Base-by-base conservation (phyloP, 1,284 basidiomycete genomes). In the Ganoderma boninense region DNA sequence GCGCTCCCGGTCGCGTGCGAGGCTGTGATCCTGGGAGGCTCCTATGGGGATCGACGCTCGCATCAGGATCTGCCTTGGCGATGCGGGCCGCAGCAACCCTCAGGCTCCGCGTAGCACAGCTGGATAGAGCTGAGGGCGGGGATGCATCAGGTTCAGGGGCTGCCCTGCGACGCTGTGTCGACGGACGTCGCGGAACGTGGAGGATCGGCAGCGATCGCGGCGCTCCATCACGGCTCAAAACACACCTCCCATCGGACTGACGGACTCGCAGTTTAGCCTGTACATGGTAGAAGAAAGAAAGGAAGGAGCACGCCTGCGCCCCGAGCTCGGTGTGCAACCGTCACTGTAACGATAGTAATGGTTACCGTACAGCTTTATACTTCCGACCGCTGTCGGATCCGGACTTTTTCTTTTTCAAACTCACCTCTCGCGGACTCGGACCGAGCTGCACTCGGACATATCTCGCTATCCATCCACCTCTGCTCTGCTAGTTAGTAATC, bases 331-430 rank as follows among this genome's bases (percentile, higher is more conserved):
- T 57, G 32, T 57, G 54, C 54, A 29, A 32, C 54, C 54, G 54
- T 57, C 54, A 57, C 54, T 29, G 32, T 57, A 57, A 35, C 32
- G 32, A 57, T 57, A 35, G 54, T 54, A 54, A 54, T 54, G 49
- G 54, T 18, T 57, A 57, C 54, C 32, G 29, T 57, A 57, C 54
- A 57, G 54, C 54, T 57, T 32, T 57, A 57, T 57, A 57, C 54
- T 57, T 57, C 26, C 49, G 49, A 54, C 23, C 49, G 16, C 29
- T 57, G 16, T 57, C 54, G 54, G 52, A 32, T 32, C 11, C 46
- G 46, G 49, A 54, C 14, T 4, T 54, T 26, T 57, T 57, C 16
- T 29, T 29, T 20, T 35, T 57, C 54, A 10, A 8, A 40, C 8
- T 11, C 38, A 40, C 38, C 11, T 40, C 38, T 40, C 38, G 38